Percentiles rank a stretch among this genome's conserved stretches.
phyloP scores from a whole-genome alignment of 1,139 yeast genomes.

The Taphrina deformans region DNA sequence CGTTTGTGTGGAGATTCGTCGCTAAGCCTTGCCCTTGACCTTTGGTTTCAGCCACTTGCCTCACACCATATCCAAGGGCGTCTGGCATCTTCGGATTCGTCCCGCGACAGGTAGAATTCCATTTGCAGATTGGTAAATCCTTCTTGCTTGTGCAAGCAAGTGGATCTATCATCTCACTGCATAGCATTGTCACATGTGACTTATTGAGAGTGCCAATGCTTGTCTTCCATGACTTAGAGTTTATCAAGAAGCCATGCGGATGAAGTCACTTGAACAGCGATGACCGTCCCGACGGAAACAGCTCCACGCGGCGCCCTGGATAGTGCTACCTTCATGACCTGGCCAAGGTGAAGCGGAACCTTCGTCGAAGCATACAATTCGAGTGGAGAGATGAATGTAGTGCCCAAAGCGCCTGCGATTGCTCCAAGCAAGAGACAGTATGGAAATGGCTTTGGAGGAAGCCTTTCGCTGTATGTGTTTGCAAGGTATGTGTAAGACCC shows the following conservation, averaged over 20 bases:
- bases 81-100: too few species aligned
- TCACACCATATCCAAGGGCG: neutral
- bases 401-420: conserved; percentile 10
- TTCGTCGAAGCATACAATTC: neutral
- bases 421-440: conserved; percentile 11
- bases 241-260: conserved; percentile 10
- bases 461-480: conserved; percentile 8
- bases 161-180: too few species aligned
- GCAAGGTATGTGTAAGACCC: conserved; percentile 21
- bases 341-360: neutral
- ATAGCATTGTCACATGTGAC: too few species aligned
- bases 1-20: neutral
- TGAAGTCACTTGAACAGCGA: conserved; percentile 16
- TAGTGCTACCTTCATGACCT: conserved; percentile 1
- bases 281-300: conserved; percentile 19
- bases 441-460: conserved; percentile 8
- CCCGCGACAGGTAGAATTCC: too few species aligned
- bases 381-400: conserved; percentile 9
- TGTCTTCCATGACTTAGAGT: too few species aligned
- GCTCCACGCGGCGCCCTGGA: conserved; percentile 18
- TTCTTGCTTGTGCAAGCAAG: too few species aligned
- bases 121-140: too few species aligned
- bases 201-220: too few species aligned
- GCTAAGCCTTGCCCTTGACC: neutral
- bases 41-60: neutral